Percentiles rank a stretch among this genome's conserved stretches.
These are phyloP conservation scores for Alternaria metachromatica DNA, from an alignment of 2,329 filamentous ascomycete genomes.

Conservation along the genomic window DNA sequence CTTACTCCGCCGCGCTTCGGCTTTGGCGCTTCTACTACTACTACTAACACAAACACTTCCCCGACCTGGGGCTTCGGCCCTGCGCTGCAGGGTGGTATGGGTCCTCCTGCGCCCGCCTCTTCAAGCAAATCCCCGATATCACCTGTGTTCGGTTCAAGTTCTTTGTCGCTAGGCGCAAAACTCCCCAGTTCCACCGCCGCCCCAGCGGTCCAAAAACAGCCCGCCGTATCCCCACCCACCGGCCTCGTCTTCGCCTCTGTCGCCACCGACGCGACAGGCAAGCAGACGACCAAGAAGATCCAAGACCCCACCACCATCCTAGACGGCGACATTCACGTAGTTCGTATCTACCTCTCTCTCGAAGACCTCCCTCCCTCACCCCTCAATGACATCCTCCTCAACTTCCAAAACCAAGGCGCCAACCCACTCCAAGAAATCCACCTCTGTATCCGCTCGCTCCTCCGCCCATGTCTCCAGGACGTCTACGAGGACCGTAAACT, in stretches of 20 bases:
- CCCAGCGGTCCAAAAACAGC: not conserved
- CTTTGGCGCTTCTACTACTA: not conserved
- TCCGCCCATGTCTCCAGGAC: conserved; percentile 6
- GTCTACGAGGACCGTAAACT: not conserved
- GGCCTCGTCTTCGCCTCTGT: not conserved
- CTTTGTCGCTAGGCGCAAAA: not conserved
- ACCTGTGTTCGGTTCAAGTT: not conserved
- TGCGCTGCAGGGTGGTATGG: not conserved
- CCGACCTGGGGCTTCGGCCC: not conserved
- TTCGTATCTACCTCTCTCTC: conserved; percentile 2
- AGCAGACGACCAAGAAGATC: not conserved
- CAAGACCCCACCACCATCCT: not conserved
- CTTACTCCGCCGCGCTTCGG: not conserved
- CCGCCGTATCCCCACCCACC: not conserved
- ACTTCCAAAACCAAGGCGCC: not conserved
- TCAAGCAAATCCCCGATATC: not conserved
- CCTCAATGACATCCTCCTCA: not conserved
- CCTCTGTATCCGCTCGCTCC: conserved; percentile 6
- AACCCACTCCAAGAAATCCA: not conserved
- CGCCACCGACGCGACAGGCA: not conserved
- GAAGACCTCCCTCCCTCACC: not conserved
- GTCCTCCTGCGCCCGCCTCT: not conserved
- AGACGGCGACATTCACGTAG: not conserved
- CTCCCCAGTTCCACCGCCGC: not conserved
- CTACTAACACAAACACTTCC: not conserved